A percentile compares a stretch with the other conserved stretches of the same genome.
phyloP scores from a whole-genome alignment of 2,329 filamentous ascomycete genomes.

The Sclerotinia glacialis region DNA sequence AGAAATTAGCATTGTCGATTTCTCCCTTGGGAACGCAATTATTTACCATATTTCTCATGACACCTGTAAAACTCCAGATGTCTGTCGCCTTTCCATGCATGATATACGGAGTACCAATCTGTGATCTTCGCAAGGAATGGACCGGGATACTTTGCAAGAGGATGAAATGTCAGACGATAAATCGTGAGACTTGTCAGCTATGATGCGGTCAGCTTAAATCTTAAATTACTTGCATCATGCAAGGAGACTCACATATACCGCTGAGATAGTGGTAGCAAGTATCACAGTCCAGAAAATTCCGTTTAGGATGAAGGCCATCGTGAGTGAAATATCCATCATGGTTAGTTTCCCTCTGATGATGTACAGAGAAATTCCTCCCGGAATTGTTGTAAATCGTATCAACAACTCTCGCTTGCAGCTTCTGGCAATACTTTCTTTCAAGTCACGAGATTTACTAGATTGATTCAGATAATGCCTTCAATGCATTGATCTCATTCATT shows the following conservation, averaged over 20 bases:
- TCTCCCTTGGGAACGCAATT: not conserved
- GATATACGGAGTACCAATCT: constrained; percentile 38
- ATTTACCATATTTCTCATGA: constrained; percentile 42
- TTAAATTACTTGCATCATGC: not conserved
- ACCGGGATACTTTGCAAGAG: constrained; percentile 41
- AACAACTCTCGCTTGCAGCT: not conserved
- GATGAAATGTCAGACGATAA: constrained; percentile 38
- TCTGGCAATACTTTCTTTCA: not conserved
- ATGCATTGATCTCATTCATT: not conserved
- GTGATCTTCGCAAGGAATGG: constrained; percentile 41
- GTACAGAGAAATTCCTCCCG: not conserved
- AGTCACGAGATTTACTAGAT: not conserved
- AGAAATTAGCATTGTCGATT: constrained; percentile 13
- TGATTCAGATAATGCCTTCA: not conserved
- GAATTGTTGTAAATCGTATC: not conserved
- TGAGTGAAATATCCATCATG: not conserved
- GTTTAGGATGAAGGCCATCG: not conserved
- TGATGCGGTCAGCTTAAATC: not conserved
- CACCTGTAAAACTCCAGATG: constrained; percentile 40
- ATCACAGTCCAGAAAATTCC: not conserved
- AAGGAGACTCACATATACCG: constrained; percentile 20
- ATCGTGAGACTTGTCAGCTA: constrained; percentile 42
- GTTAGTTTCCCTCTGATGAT: not conserved
- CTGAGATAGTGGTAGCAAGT: not conserved
- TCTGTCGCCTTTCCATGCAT: constrained; percentile 41